Evolutionary conservation across 345 rosid species (phyloP).

Genomic region (Eucalyptus sp.): DNA sequence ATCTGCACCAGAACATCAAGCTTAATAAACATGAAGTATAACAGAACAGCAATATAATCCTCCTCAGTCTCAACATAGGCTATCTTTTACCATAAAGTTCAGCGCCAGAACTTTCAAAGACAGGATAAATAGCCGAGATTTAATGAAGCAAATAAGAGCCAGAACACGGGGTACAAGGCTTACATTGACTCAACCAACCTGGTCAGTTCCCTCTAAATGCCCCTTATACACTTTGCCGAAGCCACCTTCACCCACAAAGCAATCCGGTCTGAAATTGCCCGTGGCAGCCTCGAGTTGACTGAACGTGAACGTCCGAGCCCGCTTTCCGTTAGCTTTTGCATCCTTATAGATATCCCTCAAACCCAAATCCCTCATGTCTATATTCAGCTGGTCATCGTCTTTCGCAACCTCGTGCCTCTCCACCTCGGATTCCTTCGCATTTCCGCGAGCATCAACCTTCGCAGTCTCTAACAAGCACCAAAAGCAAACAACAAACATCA

Average conservation of each 20-base stretch:
- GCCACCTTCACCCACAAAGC: conserved; percentile 86
- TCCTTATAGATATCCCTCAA: conserved; percentile 32
- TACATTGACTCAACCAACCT: conserved; percentile 31
- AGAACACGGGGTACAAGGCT: not conserved
- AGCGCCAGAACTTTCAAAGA: not conserved
- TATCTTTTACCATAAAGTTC: not conserved
- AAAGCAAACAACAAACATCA: not conserved
- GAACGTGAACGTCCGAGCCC: conserved; percentile 44
- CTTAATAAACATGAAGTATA: not conserved
- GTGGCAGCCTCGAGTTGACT: conserved; percentile 53
- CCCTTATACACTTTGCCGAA: conserved; percentile 85
- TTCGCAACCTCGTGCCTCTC: conserved; percentile 13
- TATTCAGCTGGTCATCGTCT: conserved; percentile 39
- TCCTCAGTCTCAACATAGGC: not conserved
- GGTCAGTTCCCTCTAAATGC: conserved; percentile 30
- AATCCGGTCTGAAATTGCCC: conserved; percentile 43
- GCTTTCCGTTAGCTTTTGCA: conserved; percentile 3
- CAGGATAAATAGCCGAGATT: not conserved
- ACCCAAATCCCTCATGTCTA: conserved; percentile 38
- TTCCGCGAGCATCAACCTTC: conserved; percentile 28
- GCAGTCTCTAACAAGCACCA: conserved; percentile 19
- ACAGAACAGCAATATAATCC: not conserved
- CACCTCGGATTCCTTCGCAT: conserved; percentile 6
- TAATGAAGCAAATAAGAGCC: not conserved
- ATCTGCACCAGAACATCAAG: not conserved